These are phyloP conservation scores for Cymbopogon citratus DNA, from an alignment of 176 grass and related monocot species.

Conservation along the genomic window DNA sequence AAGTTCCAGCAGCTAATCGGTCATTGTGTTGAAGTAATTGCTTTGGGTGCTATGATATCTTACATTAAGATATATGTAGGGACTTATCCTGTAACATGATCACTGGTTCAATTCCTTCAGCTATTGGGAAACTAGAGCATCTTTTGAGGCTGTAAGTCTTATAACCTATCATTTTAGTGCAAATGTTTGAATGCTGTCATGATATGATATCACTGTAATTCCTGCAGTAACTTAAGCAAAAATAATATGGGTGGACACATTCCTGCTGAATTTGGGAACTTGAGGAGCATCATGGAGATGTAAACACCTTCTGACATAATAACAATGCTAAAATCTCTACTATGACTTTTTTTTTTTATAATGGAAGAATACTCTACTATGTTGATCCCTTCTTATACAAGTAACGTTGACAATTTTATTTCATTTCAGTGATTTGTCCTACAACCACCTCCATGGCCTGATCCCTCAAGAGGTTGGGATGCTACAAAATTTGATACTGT, in stretches of 20 bases:
- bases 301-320: conserved; percentile 30
- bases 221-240: conserved; percentile 82
- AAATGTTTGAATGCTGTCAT: conserved; percentile 15
- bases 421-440: conserved; percentile 64
- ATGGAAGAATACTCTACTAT: not conserved
- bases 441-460: conserved; percentile 47
- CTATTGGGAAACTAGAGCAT: conserved; percentile 84
- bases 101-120: conserved; percentile 63
- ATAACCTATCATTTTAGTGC: not conserved
- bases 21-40: conserved; percentile 5
- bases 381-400: not conserved
- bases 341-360: not conserved
- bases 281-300: conserved; percentile 96
- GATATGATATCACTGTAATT: conserved; percentile 11
- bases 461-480: conserved; percentile 82
- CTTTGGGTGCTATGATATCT: not conserved
- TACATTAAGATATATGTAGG: conserved; percentile 42
- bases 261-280: conserved; percentile 87
- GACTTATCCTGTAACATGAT: conserved; percentile 92
- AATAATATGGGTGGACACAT: conserved; percentile 68
- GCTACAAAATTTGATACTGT: conserved; percentile 68
- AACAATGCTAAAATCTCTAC: not conserved
- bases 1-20: conserved; percentile 26
- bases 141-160: conserved; percentile 80
- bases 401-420: not conserved